Base-by-base conservation (phyloP, 352 stramenopile genomes). In the Globisporangium echinulatum region DNA sequence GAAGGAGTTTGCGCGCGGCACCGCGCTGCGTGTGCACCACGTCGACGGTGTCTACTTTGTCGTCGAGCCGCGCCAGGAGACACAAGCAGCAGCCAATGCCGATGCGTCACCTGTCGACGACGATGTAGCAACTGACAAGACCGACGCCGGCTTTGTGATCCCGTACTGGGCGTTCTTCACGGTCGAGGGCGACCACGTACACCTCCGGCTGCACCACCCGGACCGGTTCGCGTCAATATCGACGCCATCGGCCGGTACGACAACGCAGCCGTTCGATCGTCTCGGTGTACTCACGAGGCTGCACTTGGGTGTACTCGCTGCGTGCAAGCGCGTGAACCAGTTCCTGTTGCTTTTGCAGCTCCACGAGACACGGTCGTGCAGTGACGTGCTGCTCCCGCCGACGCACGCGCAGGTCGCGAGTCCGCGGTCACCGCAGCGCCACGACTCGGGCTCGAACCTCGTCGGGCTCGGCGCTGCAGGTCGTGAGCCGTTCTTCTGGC, bases 321-420 rank as follows among this genome's bases (percentile, higher is more conserved):
- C 90, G 5, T 90, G 78, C 52, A 90, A 87, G 57, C 77, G 79
- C 48, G 87, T 96, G 44, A 96, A 96, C 54, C 87, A 96, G 59
- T 92, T 80, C 49, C 50, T 96, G 40, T 67, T 96, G 11, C 69
- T 96, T 17, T 54, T 92, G 36, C 87, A 96, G 58, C 70, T 96
- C 14, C 87, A 96, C 59, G 87, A 96, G 59, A 90, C 85, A 0
- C 73, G 85, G 14, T 80, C 75, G 4, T 94, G 85, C 63, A 94
- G 79, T 59, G 72, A 82, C 5, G 55, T 91, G 17, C 56, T 96
- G 43, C 67, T 96, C 48, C 77, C 81, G 39, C 64, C 75, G 14
- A 64, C 76, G 10, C 64, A 56, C 1, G 64, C 73, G 39, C 63
- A 72, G 42, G 56, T 64, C 40, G 69, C 57, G 52, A 83, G 77